phyloP scores from a whole-genome alignment of 2,329 filamentous ascomycete species.

The Neofusicoccum umdonicola region DNA sequence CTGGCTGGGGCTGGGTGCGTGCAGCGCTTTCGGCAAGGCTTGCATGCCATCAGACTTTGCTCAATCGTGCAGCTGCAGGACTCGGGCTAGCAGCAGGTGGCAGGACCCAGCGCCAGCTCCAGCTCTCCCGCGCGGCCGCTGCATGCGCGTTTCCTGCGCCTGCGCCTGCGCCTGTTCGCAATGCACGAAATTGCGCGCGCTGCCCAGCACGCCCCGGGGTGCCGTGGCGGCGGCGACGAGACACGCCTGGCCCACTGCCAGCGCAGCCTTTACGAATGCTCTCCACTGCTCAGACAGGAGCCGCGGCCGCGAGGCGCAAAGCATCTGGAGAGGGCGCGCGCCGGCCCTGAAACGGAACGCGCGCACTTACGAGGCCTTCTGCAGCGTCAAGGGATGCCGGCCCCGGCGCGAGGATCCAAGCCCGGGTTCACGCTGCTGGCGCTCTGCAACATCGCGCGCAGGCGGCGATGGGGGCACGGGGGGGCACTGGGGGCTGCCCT shows the following conservation, averaged over 20 bases:
- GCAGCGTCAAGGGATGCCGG: conserved; percentile 11
- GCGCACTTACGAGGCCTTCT: conserved; percentile 11
- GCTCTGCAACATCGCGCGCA: conserved; percentile 3
- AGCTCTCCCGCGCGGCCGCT: conserved; percentile 2
- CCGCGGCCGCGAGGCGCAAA: neutral
- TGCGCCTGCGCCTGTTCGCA: neutral
- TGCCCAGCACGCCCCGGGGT: neutral
- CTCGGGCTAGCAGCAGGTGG: conserved; percentile 6
- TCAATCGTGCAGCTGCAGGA: conserved; percentile 13
- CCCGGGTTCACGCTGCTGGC: conserved; percentile 1
- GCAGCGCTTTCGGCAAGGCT: conserved; percentile 19
- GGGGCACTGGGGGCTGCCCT: neutral
- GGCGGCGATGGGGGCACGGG: neutral
- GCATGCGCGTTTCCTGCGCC: conserved; percentile 15
- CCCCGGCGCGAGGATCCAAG: conserved; percentile 7
- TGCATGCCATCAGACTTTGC: conserved; percentile 18
- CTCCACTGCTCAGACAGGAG: neutral
- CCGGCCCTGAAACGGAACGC: conserved; percentile 16
- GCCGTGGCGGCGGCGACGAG: conserved; percentile 2
- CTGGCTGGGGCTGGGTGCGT: conserved; percentile 16
- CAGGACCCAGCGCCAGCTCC: conserved; percentile 1
- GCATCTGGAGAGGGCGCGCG: conserved; percentile 7
- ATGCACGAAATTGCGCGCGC: conserved; percentile 10
- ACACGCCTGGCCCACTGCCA: conserved; percentile 4
- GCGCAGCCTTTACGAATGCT: conserved; percentile 7